These are phyloP conservation scores for Russula virescens DNA, from an alignment of 768 basidiomycete genomes.

Conservation along the genomic window DNA sequence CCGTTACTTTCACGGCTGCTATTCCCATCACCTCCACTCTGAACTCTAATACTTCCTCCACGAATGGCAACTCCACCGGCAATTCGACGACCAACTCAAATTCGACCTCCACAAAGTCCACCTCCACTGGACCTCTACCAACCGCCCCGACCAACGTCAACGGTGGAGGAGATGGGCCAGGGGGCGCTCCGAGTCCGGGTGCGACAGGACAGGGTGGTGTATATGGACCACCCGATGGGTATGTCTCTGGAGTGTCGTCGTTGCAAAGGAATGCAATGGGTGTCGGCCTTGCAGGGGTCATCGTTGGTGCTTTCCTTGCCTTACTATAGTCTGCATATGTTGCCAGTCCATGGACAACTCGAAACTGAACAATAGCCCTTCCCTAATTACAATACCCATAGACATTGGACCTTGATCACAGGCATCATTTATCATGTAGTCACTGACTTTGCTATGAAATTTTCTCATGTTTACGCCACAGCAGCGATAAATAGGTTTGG, in stretches of 20 bases:
- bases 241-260: constrained; percentile 50
- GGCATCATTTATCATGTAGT: background rate
- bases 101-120: constrained; percentile 35
- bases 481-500: too few species aligned
- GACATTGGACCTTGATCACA: constrained; percentile 5
- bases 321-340: constrained; percentile 12
- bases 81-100: constrained; percentile 26
- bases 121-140: constrained; percentile 43
- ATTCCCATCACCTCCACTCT: constrained; percentile 46
- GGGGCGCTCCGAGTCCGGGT: constrained; percentile 60
- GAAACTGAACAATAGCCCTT: background rate
- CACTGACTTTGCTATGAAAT: constrained; percentile 1
- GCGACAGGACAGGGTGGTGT: constrained; percentile 38
- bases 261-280: constrained; percentile 42
- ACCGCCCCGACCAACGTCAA: constrained; percentile 53
- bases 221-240: constrained; percentile 64
- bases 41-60: constrained; percentile 31
- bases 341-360: background rate
- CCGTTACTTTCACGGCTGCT: constrained; percentile 38
- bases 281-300: constrained; percentile 41
- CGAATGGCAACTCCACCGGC: constrained; percentile 20
- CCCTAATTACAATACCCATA: constrained; percentile 6
- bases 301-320: constrained; percentile 25
- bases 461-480: background rate
- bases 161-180: constrained; percentile 42